Conservation (phyloP, 495 filamentous ascomycete species). For the Aspergillus bridgeri region DNA sequence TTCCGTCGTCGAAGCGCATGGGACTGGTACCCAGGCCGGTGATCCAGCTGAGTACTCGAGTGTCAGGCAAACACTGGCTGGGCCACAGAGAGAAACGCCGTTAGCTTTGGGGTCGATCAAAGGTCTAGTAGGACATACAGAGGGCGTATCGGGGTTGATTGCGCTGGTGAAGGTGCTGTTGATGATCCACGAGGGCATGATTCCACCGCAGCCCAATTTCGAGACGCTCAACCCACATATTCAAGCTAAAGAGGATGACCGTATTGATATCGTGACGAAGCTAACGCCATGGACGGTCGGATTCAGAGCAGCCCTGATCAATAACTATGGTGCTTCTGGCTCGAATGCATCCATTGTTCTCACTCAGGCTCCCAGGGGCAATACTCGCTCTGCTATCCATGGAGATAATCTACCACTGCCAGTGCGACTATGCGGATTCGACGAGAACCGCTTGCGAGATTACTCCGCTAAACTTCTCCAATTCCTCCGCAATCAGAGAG, state of each 20-base stretch:
- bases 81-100: conserved; percentile 16
- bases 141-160: conserved; percentile 45
- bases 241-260: conserved; percentile 25
- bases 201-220: conserved; percentile 44
- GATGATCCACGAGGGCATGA: conserved; percentile 45
- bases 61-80: conserved; percentile 35
- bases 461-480: conserved; percentile 6
- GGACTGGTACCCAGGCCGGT: conserved; percentile 70
- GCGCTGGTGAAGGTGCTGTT: conserved; percentile 44
- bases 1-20: conserved; percentile 73
- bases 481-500: neutral
- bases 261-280: conserved; percentile 34
- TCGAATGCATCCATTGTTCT: conserved; percentile 40
- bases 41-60: conserved; percentile 60
- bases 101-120: conserved; percentile 45
- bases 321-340: conserved; percentile 48
- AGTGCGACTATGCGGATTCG: conserved; percentile 14
- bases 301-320: conserved; percentile 40
- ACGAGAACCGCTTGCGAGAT: conserved; percentile 12
- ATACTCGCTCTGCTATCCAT: neutral
- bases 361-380: conserved; percentile 14
- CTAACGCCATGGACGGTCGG: conserved; percentile 29
- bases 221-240: conserved; percentile 37
- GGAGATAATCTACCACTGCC: conserved; percentile 4
- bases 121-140: conserved; percentile 49